phyloP scores from a whole-genome alignment of 2,329 filamentous ascomycete species.

The Venturia oleaginea region DNA sequence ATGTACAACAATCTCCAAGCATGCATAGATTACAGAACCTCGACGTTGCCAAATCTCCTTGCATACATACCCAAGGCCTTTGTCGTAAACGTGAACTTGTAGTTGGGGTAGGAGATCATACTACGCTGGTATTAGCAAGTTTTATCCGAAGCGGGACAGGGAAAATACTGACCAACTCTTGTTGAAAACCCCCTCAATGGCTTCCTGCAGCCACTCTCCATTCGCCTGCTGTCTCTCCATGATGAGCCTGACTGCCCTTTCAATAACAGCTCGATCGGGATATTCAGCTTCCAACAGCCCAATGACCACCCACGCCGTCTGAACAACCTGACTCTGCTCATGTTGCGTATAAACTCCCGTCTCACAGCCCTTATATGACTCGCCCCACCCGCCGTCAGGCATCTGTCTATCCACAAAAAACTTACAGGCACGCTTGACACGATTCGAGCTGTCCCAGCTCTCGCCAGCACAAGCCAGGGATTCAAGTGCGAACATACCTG shows the following conservation, averaged over 20 bases:
- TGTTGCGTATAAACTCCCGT: constrained; percentile 67
- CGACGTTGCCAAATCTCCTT: constrained; percentile 58
- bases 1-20: too few relatives aligned
- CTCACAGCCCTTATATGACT: constrained; percentile 84
- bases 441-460: constrained; percentile 62
- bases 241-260: constrained; percentile 67
- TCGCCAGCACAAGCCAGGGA: constrained; percentile 75
- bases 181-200: constrained; percentile 97
- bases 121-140: constrained; percentile 32
- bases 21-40: constrained; percentile 28
- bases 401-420: constrained; percentile 82
- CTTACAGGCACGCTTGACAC: constrained; percentile 66
- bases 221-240: constrained; percentile 79
- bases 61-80: constrained; percentile 90
- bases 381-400: constrained; percentile 89
- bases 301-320: constrained; percentile 85
- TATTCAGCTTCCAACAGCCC: constrained; percentile 75
- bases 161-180: constrained; percentile 66
- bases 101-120: constrained; percentile 99
- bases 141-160: background rate
- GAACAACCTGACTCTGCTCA: constrained; percentile 76
- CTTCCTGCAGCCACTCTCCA: constrained; percentile 91
- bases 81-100: constrained; percentile 93
- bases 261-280: constrained; percentile 62
- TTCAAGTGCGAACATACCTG: constrained; percentile 91